Evolutionary conservation across 345 rosid genomes (phyloP), one percentile per base, ranked within the genome.

Genomic region (Citrus trifoliata): DNA sequence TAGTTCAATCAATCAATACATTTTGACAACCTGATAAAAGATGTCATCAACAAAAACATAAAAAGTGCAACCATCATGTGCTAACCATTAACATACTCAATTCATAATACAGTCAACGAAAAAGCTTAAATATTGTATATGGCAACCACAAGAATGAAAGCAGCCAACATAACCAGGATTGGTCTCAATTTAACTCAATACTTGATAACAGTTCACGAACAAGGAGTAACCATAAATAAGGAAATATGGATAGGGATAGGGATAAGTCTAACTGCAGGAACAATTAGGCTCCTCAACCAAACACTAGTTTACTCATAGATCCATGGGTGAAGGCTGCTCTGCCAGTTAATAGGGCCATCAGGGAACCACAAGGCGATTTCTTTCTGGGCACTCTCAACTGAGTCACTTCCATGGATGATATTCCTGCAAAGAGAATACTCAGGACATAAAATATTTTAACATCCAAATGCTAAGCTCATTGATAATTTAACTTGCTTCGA

Each of bases 341-440:
- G 88, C 98, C 98, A 94, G 91, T 71, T 81, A 32, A 87, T 89
- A 70, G 89, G 88, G 27, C 93, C 92, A 25, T 96, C 97, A 0
- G 95, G 95, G 86, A 96, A 96, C 99, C 99, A 96, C 81, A 94
- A 79, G 1, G 89, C 98, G 76, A 92, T 93, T 81, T 96, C 99
- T 87, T 96, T 96, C 68, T 78, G 78, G 1, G 91, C 98, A 79
- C 97, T 96, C 80, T 88, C 95, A 13, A 94, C 92, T 0, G 98
- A 77, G 77, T 96, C 99, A 58, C 98, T 94, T 61, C 98, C 98
- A 1, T 96, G 99, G 74, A 96, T 94, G 14, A 96, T 91, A 67
- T 96, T 96, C 88, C 98, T 94, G 81, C 84, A 79, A 10, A 13
- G 10, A 25, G 18, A 46, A 46, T 13, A 13, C 68, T 66, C 61